phyloP scores from a whole-genome alignment of 2,329 filamentous ascomycete genomes.

The Colletotrichum viniferum region DNA sequence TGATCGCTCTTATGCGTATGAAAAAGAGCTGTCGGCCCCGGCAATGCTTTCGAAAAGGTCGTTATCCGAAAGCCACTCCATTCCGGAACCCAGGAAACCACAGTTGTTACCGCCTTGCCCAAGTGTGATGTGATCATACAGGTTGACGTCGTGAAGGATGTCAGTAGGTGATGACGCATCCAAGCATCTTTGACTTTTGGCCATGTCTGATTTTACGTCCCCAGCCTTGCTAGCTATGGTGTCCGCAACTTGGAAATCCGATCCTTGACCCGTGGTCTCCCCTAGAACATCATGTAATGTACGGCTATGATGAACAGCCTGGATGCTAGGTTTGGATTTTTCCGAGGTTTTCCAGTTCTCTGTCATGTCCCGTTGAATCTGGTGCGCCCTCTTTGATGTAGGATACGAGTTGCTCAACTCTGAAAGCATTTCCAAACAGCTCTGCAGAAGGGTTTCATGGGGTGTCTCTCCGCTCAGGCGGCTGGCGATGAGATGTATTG shows the following conservation, averaged over 20 bases:
- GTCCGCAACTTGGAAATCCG: not conserved
- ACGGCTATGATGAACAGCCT: not conserved
- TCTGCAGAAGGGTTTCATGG: not conserved
- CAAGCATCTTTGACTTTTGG: not conserved
- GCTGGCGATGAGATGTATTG: not conserved
- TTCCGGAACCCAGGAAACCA: not conserved
- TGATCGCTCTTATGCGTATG: not conserved
- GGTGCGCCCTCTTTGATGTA: not conserved
- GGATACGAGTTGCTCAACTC: conserved; percentile 1
- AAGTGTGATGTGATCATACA: not conserved
- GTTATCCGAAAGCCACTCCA: not conserved
- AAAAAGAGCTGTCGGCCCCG: not conserved
- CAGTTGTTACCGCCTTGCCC: not conserved
- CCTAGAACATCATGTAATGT: not conserved
- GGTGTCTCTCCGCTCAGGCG: not conserved
- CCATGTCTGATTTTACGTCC: rapidly evolving
- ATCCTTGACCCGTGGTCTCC: not conserved
- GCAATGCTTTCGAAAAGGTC: not conserved
- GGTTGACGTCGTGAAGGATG: not conserved
- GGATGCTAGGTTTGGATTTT: not conserved
- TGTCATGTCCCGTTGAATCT: not conserved
- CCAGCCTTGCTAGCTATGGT: not conserved
- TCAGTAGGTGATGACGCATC: not conserved
- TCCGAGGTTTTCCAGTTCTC: not conserved
- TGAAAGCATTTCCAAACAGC: not conserved